Evolutionary conservation across 2,329 filamentous ascomycete species (phyloP).

Genomic region (Periconia sp.): DNA sequence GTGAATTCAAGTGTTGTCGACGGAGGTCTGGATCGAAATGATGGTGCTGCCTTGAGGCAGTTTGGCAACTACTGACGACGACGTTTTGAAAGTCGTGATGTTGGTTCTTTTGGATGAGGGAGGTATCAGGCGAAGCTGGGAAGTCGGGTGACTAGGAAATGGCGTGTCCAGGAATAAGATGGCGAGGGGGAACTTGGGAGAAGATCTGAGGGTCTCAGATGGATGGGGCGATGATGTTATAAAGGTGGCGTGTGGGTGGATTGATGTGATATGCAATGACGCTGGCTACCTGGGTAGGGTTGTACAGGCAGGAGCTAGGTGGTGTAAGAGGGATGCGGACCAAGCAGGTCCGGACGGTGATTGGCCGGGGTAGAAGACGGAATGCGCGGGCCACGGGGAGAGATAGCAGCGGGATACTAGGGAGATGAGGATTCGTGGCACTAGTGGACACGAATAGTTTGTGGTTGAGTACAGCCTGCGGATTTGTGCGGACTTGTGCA

Average conservation of each 20-base stretch:
- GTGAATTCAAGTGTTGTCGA: slow-evolving; percentile 28
- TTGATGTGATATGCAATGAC: slow-evolving; percentile 10
- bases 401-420: slow-evolving; percentile 6
- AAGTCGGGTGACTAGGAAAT: slow-evolving; percentile 22
- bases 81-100: slow-evolving; percentile 25
- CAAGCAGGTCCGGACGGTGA: slow-evolving; percentile 27
- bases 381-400: slow-evolving; percentile 1
- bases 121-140: slow-evolving; percentile 19
- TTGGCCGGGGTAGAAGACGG: slow-evolving; percentile 23
- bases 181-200: slow-evolving; percentile 4
- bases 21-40: slow-evolving; percentile 20
- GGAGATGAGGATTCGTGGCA: slow-evolving; percentile 14
- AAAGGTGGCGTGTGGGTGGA: slow-evolving; percentile 20
- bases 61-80: slow-evolving; percentile 15
- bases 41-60: slow-evolving; percentile 24
- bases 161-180: slow-evolving; percentile 13
- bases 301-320: slow-evolving; percentile 1
- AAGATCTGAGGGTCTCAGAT: slow-evolving; percentile 5
- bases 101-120: slow-evolving; percentile 1
- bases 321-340: slow-evolving; percentile 20
- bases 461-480: not conserved
- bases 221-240: slow-evolving; percentile 10
- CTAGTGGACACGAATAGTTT: not conserved
- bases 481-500: not conserved
- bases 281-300: not conserved